phyloP scores from a whole-genome alignment of 176 grass and related monocot genomes.

The Ananas comosus region DNA sequence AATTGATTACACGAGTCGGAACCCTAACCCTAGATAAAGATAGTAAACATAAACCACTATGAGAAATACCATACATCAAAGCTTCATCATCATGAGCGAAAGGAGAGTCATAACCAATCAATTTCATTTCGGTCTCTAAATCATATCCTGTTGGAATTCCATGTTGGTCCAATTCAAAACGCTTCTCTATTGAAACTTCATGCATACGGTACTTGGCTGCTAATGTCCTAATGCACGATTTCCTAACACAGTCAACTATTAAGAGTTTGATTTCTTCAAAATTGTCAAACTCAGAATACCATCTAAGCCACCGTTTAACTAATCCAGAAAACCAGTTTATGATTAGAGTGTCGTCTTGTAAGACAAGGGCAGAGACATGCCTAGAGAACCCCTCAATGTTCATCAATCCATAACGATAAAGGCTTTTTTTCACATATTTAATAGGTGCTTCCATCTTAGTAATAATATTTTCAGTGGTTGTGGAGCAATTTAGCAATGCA shows the following conservation, averaged over 20 bases:
- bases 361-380: conserved; percentile 59
- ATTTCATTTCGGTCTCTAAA: conserved; percentile 32
- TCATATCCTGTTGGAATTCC: conserved; percentile 63
- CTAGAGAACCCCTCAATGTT: conserved; percentile 72
- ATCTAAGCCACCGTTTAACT: conserved; percentile 64
- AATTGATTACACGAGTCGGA: conserved; percentile 45
- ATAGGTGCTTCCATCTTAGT: conserved; percentile 62
- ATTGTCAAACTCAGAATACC: conserved; percentile 67
- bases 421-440: conserved; percentile 51
- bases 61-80: conserved; percentile 70
- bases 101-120: conserved; percentile 28
- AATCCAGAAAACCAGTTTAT: conserved; percentile 92
- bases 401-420: conserved; percentile 70
- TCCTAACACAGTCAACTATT: conserved; percentile 60
- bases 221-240: conserved; percentile 89
- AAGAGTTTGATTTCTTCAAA: conserved; percentile 73
- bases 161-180: conserved; percentile 65
- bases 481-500: conserved; percentile 39
- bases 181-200: conserved; percentile 78
- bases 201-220: conserved; percentile 78
- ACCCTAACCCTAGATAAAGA: conserved; percentile 73
- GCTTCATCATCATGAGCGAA: conserved; percentile 43
- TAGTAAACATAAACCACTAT: conserved; percentile 64
- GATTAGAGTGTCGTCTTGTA: conserved; percentile 92
- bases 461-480: conserved; percentile 25